A percentile compares a stretch with the other conserved stretches of the same genome.
phyloP scores from a whole-genome alignment of 805 yeast genomes.

The Dipodascus geniculatus region DNA sequence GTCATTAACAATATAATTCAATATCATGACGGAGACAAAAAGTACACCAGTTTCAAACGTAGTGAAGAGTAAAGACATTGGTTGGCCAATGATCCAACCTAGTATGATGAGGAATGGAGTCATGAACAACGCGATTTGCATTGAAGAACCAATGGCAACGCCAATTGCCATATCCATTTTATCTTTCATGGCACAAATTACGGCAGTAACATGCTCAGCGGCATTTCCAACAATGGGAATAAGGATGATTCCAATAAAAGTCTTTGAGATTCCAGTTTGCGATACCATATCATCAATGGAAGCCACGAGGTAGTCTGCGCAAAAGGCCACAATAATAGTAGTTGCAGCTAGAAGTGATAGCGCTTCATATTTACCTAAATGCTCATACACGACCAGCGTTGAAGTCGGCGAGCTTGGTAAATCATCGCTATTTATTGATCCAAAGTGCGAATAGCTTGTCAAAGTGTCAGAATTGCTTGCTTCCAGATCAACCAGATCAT shows the following conservation, averaged over 20 bases:
- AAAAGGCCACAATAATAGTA: constrained; percentile 72
- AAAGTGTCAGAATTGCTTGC: constrained; percentile 24
- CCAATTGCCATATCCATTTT: constrained; percentile 97
- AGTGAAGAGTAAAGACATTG: constrained; percentile 86
- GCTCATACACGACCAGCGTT: neutral
- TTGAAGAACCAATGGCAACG: constrained; percentile 91
- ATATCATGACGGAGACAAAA: constrained; percentile 79
- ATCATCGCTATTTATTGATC: neutral
- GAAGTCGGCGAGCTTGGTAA: neutral
- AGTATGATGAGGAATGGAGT: constrained; percentile 89
- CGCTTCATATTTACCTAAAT: constrained; percentile 29
- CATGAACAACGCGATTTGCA: constrained; percentile 90
- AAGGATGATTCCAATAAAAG: constrained; percentile 86
- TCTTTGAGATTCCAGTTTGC: constrained; percentile 77
- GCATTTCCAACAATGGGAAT: constrained; percentile 98
- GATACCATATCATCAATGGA: constrained; percentile 85
- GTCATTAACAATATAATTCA: constrained; percentile 78
- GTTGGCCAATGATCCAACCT: constrained; percentile 84
- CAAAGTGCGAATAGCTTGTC: neutral
- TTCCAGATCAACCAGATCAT: constrained; percentile 24
- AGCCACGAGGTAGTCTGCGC: constrained; percentile 90
- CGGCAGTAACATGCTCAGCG: constrained; percentile 96
- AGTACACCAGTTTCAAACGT: constrained; percentile 89
- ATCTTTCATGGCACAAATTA: constrained; percentile 86
- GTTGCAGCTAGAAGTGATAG: constrained; percentile 42